Evolutionary conservation across 495 filamentous ascomycete species (phyloP).

Genomic region (Ramalina peruviana): DNA sequence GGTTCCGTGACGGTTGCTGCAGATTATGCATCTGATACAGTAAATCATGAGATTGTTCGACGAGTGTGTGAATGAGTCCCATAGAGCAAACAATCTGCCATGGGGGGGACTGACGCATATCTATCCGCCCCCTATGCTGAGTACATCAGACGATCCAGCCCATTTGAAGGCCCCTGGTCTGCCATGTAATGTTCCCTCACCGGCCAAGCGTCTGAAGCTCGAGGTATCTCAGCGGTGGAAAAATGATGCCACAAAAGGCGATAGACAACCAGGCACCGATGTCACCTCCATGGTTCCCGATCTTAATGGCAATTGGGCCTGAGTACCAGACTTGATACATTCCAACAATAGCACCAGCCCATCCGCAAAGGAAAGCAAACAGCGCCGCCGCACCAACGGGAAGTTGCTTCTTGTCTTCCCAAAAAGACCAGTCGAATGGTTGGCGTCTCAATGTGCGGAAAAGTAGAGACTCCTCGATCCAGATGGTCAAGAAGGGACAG

Average conservation of each 20-base stretch:
- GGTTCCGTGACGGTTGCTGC: too few relatives aligned
- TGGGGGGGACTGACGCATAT: too few relatives aligned
- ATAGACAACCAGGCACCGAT: constrained; percentile 31
- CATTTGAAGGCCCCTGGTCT: too few relatives aligned
- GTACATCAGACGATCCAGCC: too few relatives aligned
- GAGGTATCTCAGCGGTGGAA: constrained; percentile 27
- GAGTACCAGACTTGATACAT: constrained; percentile 47
- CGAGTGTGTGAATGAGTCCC: too few relatives aligned
- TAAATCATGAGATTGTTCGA: too few relatives aligned
- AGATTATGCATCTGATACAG: too few relatives aligned
- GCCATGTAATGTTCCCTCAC: constrained; percentile 7
- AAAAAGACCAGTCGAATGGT: constrained; percentile 40
- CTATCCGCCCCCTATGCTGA: too few relatives aligned
- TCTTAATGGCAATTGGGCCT: constrained; percentile 38
- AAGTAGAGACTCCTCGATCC: constrained; percentile 35
- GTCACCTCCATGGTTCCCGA: constrained; percentile 23
- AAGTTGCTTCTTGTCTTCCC: constrained; percentile 35
- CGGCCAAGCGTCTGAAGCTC: constrained; percentile 26
- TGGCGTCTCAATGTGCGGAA: constrained; percentile 28
- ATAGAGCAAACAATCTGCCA: too few relatives aligned
- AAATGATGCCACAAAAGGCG: constrained; percentile 27
- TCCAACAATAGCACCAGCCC: constrained; percentile 44
- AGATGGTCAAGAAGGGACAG: constrained; percentile 37
- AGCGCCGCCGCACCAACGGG: constrained; percentile 46
- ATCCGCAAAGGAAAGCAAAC: constrained; percentile 40